These are phyloP conservation scores for Kodamaea alishanica DNA, from an alignment of 1,139 yeast genomes.

Conservation along the genomic window DNA sequence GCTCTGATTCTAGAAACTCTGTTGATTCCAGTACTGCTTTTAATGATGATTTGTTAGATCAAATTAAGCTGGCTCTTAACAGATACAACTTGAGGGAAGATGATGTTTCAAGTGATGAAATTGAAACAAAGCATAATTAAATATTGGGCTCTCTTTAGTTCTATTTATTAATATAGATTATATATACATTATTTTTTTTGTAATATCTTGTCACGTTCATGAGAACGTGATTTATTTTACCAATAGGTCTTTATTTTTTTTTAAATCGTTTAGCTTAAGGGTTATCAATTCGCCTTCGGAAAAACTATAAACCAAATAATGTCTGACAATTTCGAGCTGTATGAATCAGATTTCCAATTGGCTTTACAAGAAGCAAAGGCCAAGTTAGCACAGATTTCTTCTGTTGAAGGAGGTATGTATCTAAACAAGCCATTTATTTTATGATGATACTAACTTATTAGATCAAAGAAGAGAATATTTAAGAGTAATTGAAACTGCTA, in stretches of 20 bases:
- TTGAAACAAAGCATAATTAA: slow-evolving; percentile 41
- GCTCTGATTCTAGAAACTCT: slow-evolving; percentile 35
- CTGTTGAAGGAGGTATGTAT: slow-evolving; percentile 50
- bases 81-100: slow-evolving; percentile 39
- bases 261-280: neutral
- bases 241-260: too few species aligned
- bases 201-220: neutral
- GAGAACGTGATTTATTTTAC: too few species aligned
- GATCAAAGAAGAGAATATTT: slow-evolving; percentile 49
- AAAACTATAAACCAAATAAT: slow-evolving; percentile 17
- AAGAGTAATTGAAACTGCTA: slow-evolving; percentile 60
- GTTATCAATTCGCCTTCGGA: neutral
- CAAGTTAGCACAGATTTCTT: slow-evolving; percentile 56
- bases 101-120: slow-evolving; percentile 52
- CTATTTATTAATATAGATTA: neutral
- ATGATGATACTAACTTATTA: slow-evolving; percentile 17
- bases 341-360: slow-evolving; percentile 72
- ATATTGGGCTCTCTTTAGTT: neutral
- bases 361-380: slow-evolving; percentile 69
- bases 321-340: slow-evolving; percentile 63
- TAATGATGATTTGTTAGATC: slow-evolving; percentile 44
- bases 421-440: neutral
- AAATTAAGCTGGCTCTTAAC: slow-evolving; percentile 53
- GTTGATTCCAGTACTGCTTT: slow-evolving; percentile 29
- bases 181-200: neutral